A percentile compares a stretch with the other conserved stretches of the same genome.
Evolutionary conservation across 768 basidiomycete species (phyloP).

Genomic region (Melanogaster broomeanus): DNA sequence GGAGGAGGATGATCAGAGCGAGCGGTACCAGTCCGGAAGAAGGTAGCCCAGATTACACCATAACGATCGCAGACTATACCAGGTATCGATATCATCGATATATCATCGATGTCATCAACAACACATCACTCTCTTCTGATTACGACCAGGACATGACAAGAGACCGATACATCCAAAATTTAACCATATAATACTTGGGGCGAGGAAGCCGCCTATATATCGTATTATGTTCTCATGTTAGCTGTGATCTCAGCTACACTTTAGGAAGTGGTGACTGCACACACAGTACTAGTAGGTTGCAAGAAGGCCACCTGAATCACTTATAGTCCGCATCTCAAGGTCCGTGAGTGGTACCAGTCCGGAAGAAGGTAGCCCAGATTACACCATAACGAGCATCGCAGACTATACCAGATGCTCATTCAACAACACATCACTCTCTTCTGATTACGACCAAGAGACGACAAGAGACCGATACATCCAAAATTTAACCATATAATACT

Average conservation of each 20-base stretch:
- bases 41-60: constrained; percentile 48
- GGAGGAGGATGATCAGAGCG: constrained; percentile 52
- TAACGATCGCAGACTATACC: constrained; percentile 51
- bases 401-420: constrained; percentile 44
- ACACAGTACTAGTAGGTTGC: constrained; percentile 54
- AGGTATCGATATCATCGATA: no score
- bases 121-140: no score
- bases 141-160: not conserved
- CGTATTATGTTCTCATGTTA: no score
- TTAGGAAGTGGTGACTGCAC: constrained; percentile 32
- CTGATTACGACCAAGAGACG: not conserved
- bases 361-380: constrained; percentile 43
- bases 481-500: no score
- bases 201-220: constrained; percentile 37
- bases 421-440: not conserved
- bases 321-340: constrained; percentile 47
- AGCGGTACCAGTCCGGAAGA: constrained; percentile 54
- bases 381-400: constrained; percentile 51
- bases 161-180: not conserved
- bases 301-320: constrained; percentile 53
- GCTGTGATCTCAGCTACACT: not conserved
- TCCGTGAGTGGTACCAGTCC: constrained; percentile 56
- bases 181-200: no score
- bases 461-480: not conserved
- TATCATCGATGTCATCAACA: not conserved